Evolutionary conservation across 2,329 filamentous ascomycete genomes (phyloP).

Genomic region (Shiraia bambusicola): DNA sequence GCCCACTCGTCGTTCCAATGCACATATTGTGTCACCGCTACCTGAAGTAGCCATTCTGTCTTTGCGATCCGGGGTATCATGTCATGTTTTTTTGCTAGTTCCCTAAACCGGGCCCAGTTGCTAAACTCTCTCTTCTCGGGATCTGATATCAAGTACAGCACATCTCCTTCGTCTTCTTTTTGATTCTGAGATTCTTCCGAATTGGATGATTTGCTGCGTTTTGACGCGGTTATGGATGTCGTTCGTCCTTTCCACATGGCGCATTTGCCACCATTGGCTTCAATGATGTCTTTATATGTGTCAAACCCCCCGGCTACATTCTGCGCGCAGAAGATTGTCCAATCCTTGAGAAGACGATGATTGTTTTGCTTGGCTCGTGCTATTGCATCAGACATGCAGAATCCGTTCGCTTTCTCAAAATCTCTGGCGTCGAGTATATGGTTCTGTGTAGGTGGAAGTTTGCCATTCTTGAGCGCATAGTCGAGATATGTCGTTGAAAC

Average conservation of each 20-base stretch:
- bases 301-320: slow-evolving; percentile 78
- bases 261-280: slow-evolving; percentile 85
- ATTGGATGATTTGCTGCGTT: slow-evolving; percentile 28
- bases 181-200: slow-evolving; percentile 55
- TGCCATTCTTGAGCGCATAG: slow-evolving; percentile 68
- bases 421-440: slow-evolving; percentile 71
- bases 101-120: slow-evolving; percentile 77
- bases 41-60: slow-evolving; percentile 86
- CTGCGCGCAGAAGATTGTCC: slow-evolving; percentile 82
- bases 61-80: slow-evolving; percentile 80
- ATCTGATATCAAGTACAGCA: slow-evolving; percentile 78
- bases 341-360: slow-evolving; percentile 71
- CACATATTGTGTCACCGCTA: slow-evolving; percentile 84
- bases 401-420: slow-evolving; percentile 69
- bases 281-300: slow-evolving; percentile 81
- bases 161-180: slow-evolving; percentile 57
- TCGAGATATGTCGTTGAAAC: slow-evolving; percentile 79
- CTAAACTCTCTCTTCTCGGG: slow-evolving; percentile 64
- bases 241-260: slow-evolving; percentile 73
- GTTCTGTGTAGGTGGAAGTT: slow-evolving; percentile 63
- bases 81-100: slow-evolving; percentile 74
- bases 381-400: slow-evolving; percentile 69
- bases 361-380: slow-evolving; percentile 73
- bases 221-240: slow-evolving; percentile 60
- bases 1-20: slow-evolving; percentile 41